Conservation (phyloP, 1,284 basidiomycete genomes). For the Pisolithus thermaeus region DNA sequence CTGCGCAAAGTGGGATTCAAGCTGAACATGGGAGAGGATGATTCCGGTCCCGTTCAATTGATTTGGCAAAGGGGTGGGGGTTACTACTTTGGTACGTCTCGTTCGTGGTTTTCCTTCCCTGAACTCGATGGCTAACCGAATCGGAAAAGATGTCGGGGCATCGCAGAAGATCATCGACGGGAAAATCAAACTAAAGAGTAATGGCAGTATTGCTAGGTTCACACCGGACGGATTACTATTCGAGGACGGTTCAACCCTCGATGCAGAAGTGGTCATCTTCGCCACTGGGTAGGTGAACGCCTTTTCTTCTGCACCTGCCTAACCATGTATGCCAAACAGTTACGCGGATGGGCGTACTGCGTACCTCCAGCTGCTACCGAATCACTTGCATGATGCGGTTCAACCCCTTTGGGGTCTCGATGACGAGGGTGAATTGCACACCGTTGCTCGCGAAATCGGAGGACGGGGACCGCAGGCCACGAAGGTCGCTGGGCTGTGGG, state of each 20-base stretch:
- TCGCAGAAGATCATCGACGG: conserved; percentile 61
- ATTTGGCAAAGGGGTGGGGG: conserved; percentile 34
- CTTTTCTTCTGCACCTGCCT: not conserved
- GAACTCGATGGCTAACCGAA: not conserved
- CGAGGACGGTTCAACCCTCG: conserved; percentile 56
- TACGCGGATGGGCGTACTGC: conserved; percentile 24
- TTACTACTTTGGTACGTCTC: conserved; percentile 40
- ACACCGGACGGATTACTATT: conserved; percentile 56
- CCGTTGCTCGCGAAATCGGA: conserved; percentile 48
- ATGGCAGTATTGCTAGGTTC: conserved; percentile 48
- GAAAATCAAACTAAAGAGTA: conserved; percentile 72
- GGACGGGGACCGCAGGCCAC: conserved; percentile 30
- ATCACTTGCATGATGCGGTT: conserved; percentile 33
- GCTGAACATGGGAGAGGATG: conserved; percentile 48
- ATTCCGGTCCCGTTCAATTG: conserved; percentile 36
- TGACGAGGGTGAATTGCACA: conserved; percentile 35
- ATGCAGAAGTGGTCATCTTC: conserved; percentile 66
- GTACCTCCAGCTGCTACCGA: conserved; percentile 19
- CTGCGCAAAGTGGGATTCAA: conserved; percentile 58
- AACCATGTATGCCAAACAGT: conserved; percentile 45
- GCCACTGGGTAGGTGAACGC: conserved; percentile 24
- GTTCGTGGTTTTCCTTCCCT: conserved; percentile 33
- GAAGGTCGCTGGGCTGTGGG: conserved; percentile 45
- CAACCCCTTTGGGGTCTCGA: conserved; percentile 40
- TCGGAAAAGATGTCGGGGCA: conserved; percentile 50